Conservation (phyloP, 2,329 filamentous ascomycete genomes). For the Pseudogymnoascus sp. region DNA sequence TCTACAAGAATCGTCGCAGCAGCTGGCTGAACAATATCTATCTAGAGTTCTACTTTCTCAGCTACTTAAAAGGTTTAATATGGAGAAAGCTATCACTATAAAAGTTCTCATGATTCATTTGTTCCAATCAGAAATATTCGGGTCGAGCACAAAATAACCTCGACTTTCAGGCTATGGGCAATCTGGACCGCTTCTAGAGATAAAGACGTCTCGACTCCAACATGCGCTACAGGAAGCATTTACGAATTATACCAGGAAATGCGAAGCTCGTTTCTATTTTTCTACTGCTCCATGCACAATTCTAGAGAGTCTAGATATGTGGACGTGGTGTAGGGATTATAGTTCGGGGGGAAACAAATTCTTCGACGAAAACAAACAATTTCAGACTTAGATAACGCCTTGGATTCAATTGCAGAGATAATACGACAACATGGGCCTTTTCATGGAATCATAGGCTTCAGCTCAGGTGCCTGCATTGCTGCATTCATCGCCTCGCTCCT, state of each 20-base stretch:
- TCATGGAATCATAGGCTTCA: constrained; percentile 12
- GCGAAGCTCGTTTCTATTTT: not conserved
- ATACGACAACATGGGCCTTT: constrained; percentile 12
- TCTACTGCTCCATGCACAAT: not conserved
- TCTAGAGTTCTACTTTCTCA: not conserved
- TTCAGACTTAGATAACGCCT: not conserved
- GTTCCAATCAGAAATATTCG: not conserved
- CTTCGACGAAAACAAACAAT: not conserved
- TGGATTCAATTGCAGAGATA: not conserved
- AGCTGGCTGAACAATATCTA: not conserved
- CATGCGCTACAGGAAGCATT: not conserved
- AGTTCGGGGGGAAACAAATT: not conserved
- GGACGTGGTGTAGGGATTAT: not conserved
- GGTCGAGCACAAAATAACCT: not conserved
- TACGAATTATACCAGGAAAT: not conserved
- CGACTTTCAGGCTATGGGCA: not conserved
- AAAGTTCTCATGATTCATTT: not conserved
- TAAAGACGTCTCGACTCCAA: not conserved
- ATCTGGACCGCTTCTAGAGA: not conserved
- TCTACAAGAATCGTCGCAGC: not conserved
- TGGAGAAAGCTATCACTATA: not conserved
- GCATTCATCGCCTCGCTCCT: constrained; percentile 9
- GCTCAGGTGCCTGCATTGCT: constrained; percentile 10
- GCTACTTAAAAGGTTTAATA: not conserved
- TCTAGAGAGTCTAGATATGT: not conserved